Conservation (phyloP, 169 alveolate species). For the Ichthyophthirius multifiliis region DNA sequence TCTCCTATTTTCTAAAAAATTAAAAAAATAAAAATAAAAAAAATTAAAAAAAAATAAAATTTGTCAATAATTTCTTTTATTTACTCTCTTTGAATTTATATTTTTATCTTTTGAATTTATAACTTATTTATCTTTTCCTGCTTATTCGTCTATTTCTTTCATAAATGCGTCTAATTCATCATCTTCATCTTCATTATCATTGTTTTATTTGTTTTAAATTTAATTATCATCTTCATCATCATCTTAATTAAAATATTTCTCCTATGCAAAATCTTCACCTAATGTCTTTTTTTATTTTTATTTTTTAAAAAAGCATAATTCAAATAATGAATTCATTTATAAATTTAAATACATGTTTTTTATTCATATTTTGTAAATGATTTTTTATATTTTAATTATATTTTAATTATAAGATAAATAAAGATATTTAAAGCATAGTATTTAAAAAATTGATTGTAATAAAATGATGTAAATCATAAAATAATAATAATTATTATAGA, state of each 20-base stretch:
- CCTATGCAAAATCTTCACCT: constrained; percentile 29
- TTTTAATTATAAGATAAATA: too few relatives aligned
- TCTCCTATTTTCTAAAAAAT: constrained; percentile 11
- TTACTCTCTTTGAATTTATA: neutral
- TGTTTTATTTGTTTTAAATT: neutral
- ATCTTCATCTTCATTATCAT: constrained; percentile 17
- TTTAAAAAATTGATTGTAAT: too few relatives aligned
- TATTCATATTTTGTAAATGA: too few relatives aligned
- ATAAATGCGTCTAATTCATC: constrained; percentile 33
- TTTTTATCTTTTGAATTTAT: neutral
- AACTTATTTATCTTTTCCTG: constrained; percentile 4
- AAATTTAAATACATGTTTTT: too few relatives aligned
- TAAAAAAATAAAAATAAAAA: neutral
- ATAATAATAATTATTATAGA: too few relatives aligned
- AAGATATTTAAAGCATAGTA: too few relatives aligned
- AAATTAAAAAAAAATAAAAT: neutral
- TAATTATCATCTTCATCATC: neutral
- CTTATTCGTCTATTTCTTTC: constrained; percentile 9
- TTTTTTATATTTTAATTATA: too few relatives aligned
- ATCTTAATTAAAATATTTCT: constrained; percentile 33
- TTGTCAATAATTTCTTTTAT: neutral
- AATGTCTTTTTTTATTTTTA: neutral
- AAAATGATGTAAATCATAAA: too few relatives aligned
- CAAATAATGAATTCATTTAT: too few relatives aligned
- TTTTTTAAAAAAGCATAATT: neutral